These are phyloP conservation scores for Aspergillus sp. DNA, from an alignment of 2,329 filamentous ascomycete species.

Conservation along the genomic window DNA sequence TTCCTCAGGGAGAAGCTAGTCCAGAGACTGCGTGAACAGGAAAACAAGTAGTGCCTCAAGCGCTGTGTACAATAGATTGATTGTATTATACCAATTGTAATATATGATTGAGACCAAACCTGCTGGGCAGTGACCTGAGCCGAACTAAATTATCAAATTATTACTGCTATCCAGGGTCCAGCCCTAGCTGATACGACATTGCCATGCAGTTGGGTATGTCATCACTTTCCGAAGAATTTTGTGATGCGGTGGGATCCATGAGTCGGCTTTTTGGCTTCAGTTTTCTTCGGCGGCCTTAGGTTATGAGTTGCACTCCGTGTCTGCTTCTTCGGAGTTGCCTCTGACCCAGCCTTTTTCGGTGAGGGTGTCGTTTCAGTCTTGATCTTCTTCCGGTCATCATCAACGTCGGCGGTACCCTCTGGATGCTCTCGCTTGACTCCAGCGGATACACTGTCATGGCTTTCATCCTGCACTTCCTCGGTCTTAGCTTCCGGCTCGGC, in stretches of 20 bases:
- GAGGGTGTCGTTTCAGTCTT: conserved; percentile 25
- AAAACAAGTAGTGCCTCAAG: conserved; percentile 14
- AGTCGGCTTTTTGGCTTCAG: conserved; percentile 38
- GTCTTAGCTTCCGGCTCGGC: conserved; percentile 25
- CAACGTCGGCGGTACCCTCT: conserved; percentile 27
- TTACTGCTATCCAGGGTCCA: background rate
- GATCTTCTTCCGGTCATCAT: conserved; percentile 21
- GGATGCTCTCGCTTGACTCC: conserved; percentile 49
- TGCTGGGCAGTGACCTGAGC: conserved; percentile 16
- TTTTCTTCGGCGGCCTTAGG: conserved; percentile 45
- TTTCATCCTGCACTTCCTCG: conserved; percentile 13
- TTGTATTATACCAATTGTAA: conserved; percentile 9
- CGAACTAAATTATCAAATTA: background rate
- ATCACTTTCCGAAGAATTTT: conserved; percentile 46
- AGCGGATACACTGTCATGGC: conserved; percentile 51
- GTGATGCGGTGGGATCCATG: conserved; percentile 54
- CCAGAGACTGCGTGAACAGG: conserved; percentile 42
- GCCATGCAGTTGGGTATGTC: background rate
- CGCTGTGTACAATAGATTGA: conserved; percentile 11
- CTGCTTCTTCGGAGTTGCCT: conserved; percentile 38
- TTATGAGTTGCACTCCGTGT: conserved; percentile 59
- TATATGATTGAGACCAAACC: conserved; percentile 1
- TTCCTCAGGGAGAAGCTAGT: conserved; percentile 51
- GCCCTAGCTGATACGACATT: conserved; percentile 2
- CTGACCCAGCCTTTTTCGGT: conserved; percentile 36